Percentiles rank a stretch among this genome's conserved stretches.
Conservation (phyloP, 129 eudicot genomes). For the Smallanthus sonchifolius region DNA sequence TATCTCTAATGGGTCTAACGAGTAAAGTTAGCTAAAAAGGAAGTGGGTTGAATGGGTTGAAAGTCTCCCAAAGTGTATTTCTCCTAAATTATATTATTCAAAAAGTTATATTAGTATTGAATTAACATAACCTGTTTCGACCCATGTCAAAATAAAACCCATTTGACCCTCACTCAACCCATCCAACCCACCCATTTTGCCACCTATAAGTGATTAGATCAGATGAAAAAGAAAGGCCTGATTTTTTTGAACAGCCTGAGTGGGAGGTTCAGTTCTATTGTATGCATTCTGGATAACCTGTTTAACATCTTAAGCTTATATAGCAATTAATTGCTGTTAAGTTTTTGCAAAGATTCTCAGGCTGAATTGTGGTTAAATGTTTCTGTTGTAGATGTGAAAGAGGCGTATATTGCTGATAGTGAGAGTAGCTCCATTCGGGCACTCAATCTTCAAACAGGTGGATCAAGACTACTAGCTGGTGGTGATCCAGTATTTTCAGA, state of each 20-base stretch:
- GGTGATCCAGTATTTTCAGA: constrained; percentile 90
- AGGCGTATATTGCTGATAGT: constrained; percentile 90
- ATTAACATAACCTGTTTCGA: background rate
- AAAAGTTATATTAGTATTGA: background rate
- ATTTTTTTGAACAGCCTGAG: background rate
- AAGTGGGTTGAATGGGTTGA: background rate
- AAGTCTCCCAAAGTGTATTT: background rate
- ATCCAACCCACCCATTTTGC: background rate
- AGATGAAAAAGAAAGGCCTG: background rate
- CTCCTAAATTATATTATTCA: background rate
- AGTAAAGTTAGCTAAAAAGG: background rate
- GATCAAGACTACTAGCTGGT: constrained; percentile 85
- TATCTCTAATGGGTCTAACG: background rate
- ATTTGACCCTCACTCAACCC: background rate
- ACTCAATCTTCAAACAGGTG: constrained; percentile 78
- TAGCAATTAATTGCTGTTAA: background rate
- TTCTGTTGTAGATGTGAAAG: constrained; percentile 58
- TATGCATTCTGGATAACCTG: background rate
- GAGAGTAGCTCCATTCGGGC: constrained; percentile 99
- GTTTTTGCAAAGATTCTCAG: background rate
- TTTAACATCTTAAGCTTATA: constrained; percentile 1
- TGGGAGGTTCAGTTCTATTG: background rate
- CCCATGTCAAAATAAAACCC: background rate
- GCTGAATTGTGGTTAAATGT: constrained; percentile 1
- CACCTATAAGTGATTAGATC: background rate